phyloP scores from a whole-genome alignment of 1,284 basidiomycete species.

The Neolentinus lepideus region DNA sequence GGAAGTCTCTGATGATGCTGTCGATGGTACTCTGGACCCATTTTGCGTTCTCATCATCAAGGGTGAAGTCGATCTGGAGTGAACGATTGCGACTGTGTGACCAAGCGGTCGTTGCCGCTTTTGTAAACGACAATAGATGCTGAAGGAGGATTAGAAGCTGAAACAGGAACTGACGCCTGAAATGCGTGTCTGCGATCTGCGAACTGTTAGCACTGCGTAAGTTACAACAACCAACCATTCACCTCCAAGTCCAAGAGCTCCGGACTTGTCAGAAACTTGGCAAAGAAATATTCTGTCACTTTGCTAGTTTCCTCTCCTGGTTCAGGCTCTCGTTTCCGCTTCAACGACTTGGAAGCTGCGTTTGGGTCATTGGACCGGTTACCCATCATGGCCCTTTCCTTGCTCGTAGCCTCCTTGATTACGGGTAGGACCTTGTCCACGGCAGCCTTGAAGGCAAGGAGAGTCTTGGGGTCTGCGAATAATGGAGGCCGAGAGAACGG shows the following conservation, averaged over 20 bases:
- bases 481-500: slow-evolving; percentile 67
- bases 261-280: slow-evolving; percentile 84
- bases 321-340: slow-evolving; percentile 60
- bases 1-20: slow-evolving; percentile 57
- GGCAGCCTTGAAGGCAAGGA: slow-evolving; percentile 58
- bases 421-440: slow-evolving; percentile 68
- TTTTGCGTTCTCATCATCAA: slow-evolving; percentile 32
- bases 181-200: slow-evolving; percentile 81
- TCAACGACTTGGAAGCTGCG: slow-evolving; percentile 34
- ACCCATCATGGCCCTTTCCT: slow-evolving; percentile 78
- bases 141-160: slow-evolving; percentile 80
- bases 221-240: slow-evolving; percentile 9
- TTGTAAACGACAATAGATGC: slow-evolving; percentile 75
- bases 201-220: slow-evolving; percentile 2
- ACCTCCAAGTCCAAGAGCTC: slow-evolving; percentile 85
- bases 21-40: slow-evolving; percentile 66
- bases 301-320: slow-evolving; percentile 28
- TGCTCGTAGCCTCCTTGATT: slow-evolving; percentile 77
- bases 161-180: slow-evolving; percentile 87
- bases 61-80: slow-evolving; percentile 73
- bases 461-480: slow-evolving; percentile 47
- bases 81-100: slow-evolving; percentile 58
- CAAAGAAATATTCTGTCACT: slow-evolving; percentile 78
- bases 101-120: slow-evolving; percentile 58
- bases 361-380: slow-evolving; percentile 38